Evolutionary conservation across 805 yeast genomes (phyloP).

Genomic region (Tetrapisispora arboricola): DNA sequence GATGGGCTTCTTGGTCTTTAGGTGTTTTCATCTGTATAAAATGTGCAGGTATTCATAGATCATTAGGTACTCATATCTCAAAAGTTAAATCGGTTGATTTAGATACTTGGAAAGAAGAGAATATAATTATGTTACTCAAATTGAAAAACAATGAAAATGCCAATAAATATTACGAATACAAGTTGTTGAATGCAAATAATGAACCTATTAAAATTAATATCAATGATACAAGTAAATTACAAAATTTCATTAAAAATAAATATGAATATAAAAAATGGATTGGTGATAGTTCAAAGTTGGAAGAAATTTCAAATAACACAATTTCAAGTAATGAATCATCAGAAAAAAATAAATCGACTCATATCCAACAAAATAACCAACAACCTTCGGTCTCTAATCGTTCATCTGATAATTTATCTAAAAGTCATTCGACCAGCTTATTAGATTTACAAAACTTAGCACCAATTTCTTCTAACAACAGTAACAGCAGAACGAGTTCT

Average conservation of each 20-base stretch:
- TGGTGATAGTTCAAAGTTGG: slow-evolving; percentile 11
- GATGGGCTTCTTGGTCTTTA: slow-evolving; percentile 98
- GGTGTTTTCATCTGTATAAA: slow-evolving; percentile 89
- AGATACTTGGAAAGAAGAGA: slow-evolving; percentile 94
- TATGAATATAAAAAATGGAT: slow-evolving; percentile 89
- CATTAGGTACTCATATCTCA: slow-evolving; percentile 92
- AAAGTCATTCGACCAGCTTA: slow-evolving; percentile 2
- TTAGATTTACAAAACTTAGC: slow-evolving; percentile 2
- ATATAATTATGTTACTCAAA: slow-evolving; percentile 64
- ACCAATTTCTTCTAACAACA: background rate
- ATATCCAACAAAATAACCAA: background rate
- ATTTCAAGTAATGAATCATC: background rate
- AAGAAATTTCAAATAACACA: background rate
- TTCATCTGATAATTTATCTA: background rate
- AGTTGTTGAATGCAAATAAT: slow-evolving; percentile 29
- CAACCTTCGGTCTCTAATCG: too few species aligned
- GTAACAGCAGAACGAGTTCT: background rate
- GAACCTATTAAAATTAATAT: slow-evolving; percentile 40
- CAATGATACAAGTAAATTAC: slow-evolving; percentile 69
- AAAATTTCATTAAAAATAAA: slow-evolving; percentile 83
- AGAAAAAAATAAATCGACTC: background rate
- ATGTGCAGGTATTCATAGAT: slow-evolving; percentile 91
- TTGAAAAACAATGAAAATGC: slow-evolving; percentile 76
- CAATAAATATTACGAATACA: slow-evolving; percentile 75
- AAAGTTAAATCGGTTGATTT: slow-evolving; percentile 88